Percentiles rank a stretch among this genome's conserved stretches.
These are phyloP conservation scores for Pythium aquatile DNA, from an alignment of 352 stramenopile genomes.

Conservation along the genomic window DNA sequence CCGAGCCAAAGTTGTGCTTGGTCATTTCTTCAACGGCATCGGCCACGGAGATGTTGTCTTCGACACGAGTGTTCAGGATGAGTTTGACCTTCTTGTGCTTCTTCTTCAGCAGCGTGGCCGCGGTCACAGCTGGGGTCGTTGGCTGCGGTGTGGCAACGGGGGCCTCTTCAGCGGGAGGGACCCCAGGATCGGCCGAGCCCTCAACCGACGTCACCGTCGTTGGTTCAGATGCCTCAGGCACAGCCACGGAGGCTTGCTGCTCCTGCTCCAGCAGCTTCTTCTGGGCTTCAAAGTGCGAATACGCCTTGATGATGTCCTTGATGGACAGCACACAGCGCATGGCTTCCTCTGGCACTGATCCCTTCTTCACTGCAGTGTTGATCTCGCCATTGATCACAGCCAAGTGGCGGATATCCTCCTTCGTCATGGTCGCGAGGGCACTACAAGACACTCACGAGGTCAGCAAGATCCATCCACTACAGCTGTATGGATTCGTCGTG, in stretches of 20 bases:
- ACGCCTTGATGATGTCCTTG: slow-evolving; percentile 82
- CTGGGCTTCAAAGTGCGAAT: slow-evolving; percentile 58
- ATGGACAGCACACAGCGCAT: slow-evolving; percentile 87
- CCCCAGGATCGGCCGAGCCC: slow-evolving; percentile 8
- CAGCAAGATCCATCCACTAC: background rate
- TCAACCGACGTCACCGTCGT: slow-evolving; percentile 2
- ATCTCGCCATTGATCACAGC: slow-evolving; percentile 80
- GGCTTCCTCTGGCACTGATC: slow-evolving; percentile 73
- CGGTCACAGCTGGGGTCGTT: slow-evolving; percentile 42
- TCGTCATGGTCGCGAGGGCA: slow-evolving; percentile 82
- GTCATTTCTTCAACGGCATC: slow-evolving; percentile 78
- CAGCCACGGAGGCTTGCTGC: background rate
- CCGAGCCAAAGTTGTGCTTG: slow-evolving; percentile 75
- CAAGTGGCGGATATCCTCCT: slow-evolving; percentile 83
- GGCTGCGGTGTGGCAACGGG: slow-evolving; percentile 4
- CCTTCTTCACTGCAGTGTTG: slow-evolving; percentile 65
- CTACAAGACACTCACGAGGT: slow-evolving; percentile 27
- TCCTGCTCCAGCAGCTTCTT: slow-evolving; percentile 35
- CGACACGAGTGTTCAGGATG: slow-evolving; percentile 76
- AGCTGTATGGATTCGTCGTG: background rate
- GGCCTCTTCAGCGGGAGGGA: background rate
- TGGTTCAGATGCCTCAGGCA: background rate
- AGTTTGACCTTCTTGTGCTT: slow-evolving; percentile 82
- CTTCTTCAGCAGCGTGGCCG: slow-evolving; percentile 73
- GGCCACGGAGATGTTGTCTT: slow-evolving; percentile 76